Percentiles rank a stretch among this genome's conserved stretches.
These are phyloP conservation scores for Penicillium lagena DNA, from an alignment of 495 filamentous ascomycete species.

Conservation along the genomic window DNA sequence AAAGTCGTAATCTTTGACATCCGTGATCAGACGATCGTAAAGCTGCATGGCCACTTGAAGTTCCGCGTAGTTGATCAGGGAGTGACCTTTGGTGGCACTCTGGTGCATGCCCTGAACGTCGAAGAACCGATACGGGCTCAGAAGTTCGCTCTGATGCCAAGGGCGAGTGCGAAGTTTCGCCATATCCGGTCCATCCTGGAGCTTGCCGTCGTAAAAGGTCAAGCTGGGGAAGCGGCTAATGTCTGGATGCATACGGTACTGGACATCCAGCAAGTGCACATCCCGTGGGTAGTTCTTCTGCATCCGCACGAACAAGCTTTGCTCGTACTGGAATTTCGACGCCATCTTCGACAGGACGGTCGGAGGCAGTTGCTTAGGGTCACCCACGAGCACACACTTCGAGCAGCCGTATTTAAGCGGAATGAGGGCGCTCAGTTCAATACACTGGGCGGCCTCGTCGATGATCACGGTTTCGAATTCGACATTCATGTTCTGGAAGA, in stretches of 20 bases:
- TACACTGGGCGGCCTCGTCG: slow-evolving; percentile 96
- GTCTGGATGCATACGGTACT: slow-evolving; percentile 98
- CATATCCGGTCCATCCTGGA: slow-evolving; percentile 83
- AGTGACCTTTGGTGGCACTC: slow-evolving; percentile 70
- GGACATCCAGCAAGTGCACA: slow-evolving; percentile 90
- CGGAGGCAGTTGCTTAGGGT: slow-evolving; percentile 93
- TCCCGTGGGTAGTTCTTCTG: slow-evolving; percentile 81
- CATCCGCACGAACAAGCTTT: slow-evolving; percentile 98
- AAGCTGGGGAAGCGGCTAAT: slow-evolving; percentile 85
- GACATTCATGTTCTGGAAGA: slow-evolving; percentile 89
- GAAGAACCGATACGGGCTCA: slow-evolving; percentile 96
- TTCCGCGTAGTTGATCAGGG: slow-evolving; percentile 84
- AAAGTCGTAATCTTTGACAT: slow-evolving; percentile 64
- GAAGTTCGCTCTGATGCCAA: slow-evolving; percentile 76
- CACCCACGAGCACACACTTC: slow-evolving; percentile 95
- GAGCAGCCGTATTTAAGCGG: slow-evolving; percentile 95
- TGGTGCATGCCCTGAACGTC: slow-evolving; percentile 87
- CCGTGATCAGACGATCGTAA: slow-evolving; percentile 67
- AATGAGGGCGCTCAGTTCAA: slow-evolving; percentile 93
- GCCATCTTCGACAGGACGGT: slow-evolving; percentile 93
- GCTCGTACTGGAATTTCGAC: slow-evolving; percentile 89
- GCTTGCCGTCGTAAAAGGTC: slow-evolving; percentile 83
- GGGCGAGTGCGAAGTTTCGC: slow-evolving; percentile 61
- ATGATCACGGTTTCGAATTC: slow-evolving; percentile 99
- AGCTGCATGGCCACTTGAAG: slow-evolving; percentile 77